These are phyloP conservation scores for Shiraia bambusicola DNA, from an alignment of 2,329 filamentous ascomycete genomes.

Conservation along the genomic window DNA sequence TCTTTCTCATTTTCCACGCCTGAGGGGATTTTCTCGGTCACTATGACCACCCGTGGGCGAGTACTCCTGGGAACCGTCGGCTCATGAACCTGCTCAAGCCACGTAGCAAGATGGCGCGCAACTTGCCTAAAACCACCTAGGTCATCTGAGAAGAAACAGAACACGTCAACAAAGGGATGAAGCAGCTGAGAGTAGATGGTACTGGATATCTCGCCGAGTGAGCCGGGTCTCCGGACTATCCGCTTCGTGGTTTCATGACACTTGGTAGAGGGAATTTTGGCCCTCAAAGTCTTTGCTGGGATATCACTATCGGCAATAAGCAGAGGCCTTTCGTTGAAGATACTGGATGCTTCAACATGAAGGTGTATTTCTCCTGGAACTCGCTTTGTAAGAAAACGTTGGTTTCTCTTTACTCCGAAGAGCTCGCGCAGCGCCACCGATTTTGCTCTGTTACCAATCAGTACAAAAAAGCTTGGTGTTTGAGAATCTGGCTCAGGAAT, in stretches of 20 bases:
- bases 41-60: slow-evolving; percentile 21
- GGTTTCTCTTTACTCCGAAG: too few relatives aligned
- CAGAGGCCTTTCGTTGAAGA: slow-evolving; percentile 20
- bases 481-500: slow-evolving; percentile 17
- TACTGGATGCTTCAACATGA: slow-evolving; percentile 15
- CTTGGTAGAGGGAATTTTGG: too few relatives aligned
- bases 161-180: slow-evolving; percentile 21
- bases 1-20: slow-evolving; percentile 15
- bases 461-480: slow-evolving; percentile 3
- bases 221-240: too few relatives aligned
- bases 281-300: not conserved
- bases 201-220: too few relatives aligned
- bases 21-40: slow-evolving; percentile 19
- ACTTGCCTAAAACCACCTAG: slow-evolving; percentile 21
- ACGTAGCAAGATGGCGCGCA: slow-evolving; percentile 14
- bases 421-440: slow-evolving; percentile 20
- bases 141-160: slow-evolving; percentile 28
- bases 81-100: too few relatives aligned
- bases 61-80: slow-evolving; percentile 15
- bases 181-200: slow-evolving; percentile 22
- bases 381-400: too few relatives aligned
- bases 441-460: slow-evolving; percentile 23
- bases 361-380: too few relatives aligned
- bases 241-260: too few relatives aligned
- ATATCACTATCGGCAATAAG: slow-evolving; percentile 19